A percentile compares a stretch with the other conserved stretches of the same genome.
These are phyloP conservation scores for Hordeum vulgare DNA, from an alignment of 176 grass and related monocot species.

Conservation along the genomic window MorexV3_pseudomolecules_assembly NC_058518.1:241794393-241794892, in stretches of 20 bases:
- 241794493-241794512: not conserved
- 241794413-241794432: too few species aligned
- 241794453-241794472: not conserved
- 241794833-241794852: conserved; percentile 13
- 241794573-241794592: conserved; percentile 22
- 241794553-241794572: conserved; percentile 13
- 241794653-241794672: conserved; percentile 47
- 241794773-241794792: conserved; percentile 24
- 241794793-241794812: conserved; percentile 41
- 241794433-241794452: too few species aligned
- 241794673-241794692: conserved; percentile 33
- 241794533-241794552: conserved; percentile 7
- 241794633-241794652: conserved; percentile 38
- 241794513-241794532: not conserved
- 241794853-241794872: conserved; percentile 56
- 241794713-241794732: conserved; percentile 31
- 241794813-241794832: conserved; percentile 49
- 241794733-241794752: conserved; percentile 8
- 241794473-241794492: not conserved
- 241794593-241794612: conserved; percentile 23
- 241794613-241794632: conserved; percentile 32
- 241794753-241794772: conserved; percentile 41
- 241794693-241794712: conserved; percentile 44
- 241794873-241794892: conserved; percentile 40
- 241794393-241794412: too few species aligned